Conservation (phyloP, 202 grass and related monocot species). For the Panicum hallii region DNA sequence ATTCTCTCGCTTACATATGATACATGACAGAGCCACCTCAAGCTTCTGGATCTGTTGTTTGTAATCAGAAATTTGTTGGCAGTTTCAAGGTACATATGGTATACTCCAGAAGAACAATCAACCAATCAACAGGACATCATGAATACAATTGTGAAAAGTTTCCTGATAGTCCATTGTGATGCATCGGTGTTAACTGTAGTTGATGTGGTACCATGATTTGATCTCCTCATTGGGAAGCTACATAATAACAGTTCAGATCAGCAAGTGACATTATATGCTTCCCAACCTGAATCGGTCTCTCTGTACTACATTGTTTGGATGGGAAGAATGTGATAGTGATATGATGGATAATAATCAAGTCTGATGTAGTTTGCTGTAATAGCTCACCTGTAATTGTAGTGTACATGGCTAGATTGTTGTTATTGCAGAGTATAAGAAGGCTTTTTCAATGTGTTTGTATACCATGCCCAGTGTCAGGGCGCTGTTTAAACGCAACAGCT, state of each 20-base stretch:
- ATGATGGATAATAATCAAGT: constrained; percentile 10
- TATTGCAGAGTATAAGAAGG: constrained; percentile 31
- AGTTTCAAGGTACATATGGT: constrained; percentile 61
- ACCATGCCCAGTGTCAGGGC: neutral
- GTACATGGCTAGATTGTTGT: constrained; percentile 60
- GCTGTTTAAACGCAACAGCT: constrained; percentile 29
- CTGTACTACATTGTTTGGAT: neutral
- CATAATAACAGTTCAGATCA: neutral
- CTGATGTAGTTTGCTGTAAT: constrained; percentile 16
- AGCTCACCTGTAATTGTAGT: constrained; percentile 55
- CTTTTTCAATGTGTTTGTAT: constrained; percentile 44
- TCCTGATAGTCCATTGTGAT: constrained; percentile 23
- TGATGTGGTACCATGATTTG: constrained; percentile 5
- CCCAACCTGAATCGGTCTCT: neutral
- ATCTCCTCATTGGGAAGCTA: constrained; percentile 19
- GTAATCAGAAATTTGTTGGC: constrained; percentile 41
- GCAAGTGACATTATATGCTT: constrained; percentile 8
- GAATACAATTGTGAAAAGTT: constrained; percentile 34
- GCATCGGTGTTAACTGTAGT: constrained; percentile 36
- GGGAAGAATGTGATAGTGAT: neutral
- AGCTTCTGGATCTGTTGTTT: constrained; percentile 46
- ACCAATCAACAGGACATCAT: constrained; percentile 36
- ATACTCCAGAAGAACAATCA: constrained; percentile 52
- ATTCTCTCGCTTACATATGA: constrained; percentile 99
- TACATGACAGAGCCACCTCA: constrained; percentile 18